A percentile compares a stretch with the other conserved stretches of the same genome.
Evolutionary conservation across 2,329 filamentous ascomycete genomes (phyloP).

Genomic region (Ambrosiella beaveri): DNA sequence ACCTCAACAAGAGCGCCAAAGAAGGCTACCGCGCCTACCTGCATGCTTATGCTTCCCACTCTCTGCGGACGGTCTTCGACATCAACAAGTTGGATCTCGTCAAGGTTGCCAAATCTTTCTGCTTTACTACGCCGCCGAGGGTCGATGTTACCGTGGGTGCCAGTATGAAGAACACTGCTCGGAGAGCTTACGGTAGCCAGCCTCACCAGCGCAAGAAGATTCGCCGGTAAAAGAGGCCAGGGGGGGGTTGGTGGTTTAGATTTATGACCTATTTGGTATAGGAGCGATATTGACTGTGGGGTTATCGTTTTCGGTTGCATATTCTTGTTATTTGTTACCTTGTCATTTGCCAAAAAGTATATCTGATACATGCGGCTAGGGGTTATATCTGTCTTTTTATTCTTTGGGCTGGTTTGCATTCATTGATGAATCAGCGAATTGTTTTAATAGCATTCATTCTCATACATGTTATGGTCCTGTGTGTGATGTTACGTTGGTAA

Average conservation of each 20-base stretch:
- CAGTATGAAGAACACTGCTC: conserved; percentile 57
- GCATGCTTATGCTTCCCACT: conserved; percentile 76
- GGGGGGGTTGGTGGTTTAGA: conserved; percentile 1
- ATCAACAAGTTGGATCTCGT: conserved; percentile 69
- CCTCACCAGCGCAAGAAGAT: conserved; percentile 37
- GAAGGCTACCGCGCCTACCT: conserved; percentile 77
- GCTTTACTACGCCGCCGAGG: conserved; percentile 58
- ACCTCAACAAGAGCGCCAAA: conserved; percentile 73
- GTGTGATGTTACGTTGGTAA: neutral
- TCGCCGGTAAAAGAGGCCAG: conserved; percentile 11
- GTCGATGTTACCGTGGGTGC: conserved; percentile 73
- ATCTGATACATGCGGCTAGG: conserved; percentile 6
- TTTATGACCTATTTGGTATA: neutral
- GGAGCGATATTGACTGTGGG: neutral
- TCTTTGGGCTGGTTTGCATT: neutral
- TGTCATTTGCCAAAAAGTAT: conserved; percentile 6
- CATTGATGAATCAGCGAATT: neutral
- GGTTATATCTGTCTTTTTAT: conserved; percentile 8
- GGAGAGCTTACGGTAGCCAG: conserved; percentile 62
- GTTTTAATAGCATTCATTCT: neutral
- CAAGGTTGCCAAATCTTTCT: conserved; percentile 72
- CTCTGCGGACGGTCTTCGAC: conserved; percentile 45
- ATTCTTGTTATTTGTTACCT: neutral
- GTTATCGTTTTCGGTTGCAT: neutral
- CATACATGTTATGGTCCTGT: neutral